Evolutionary conservation across 495 filamentous ascomycete species (phyloP).

Genomic region (Penicillium steckii): DNA sequence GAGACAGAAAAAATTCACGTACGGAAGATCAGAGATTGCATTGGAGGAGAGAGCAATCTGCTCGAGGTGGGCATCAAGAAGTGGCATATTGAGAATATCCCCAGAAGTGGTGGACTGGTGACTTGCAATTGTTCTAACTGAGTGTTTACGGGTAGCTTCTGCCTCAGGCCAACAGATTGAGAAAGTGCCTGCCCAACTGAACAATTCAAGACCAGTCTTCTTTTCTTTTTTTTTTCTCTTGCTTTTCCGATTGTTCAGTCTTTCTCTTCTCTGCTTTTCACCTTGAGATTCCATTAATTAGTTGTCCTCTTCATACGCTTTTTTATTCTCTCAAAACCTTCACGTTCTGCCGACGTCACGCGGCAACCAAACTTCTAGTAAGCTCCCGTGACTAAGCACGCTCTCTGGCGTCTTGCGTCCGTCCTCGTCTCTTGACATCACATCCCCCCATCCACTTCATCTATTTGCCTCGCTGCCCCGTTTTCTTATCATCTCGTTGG

Average conservation of each 20-base stretch:
- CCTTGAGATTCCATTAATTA: too few relatives aligned
- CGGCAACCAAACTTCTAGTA: conserved; percentile 15
- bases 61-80: conserved; percentile 82
- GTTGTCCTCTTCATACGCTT: conserved; percentile 1
- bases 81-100: conserved; percentile 64
- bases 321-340: neutral
- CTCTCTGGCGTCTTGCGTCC: conserved; percentile 36
- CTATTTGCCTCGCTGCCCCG: conserved; percentile 25
- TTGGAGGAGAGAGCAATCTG: conserved; percentile 82
- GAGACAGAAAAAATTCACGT: conserved; percentile 24
- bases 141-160: conserved; percentile 9
- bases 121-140: too few relatives aligned
- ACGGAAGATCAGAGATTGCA: conserved; percentile 84
- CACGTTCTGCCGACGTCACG: neutral
- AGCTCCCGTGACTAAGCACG: conserved; percentile 45
- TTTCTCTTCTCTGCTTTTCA: neutral
- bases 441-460: conserved; percentile 44
- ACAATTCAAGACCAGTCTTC: neutral
- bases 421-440: conserved; percentile 49
- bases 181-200: neutral
- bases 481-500: conserved; percentile 23
- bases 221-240: neutral
- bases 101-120: too few relatives aligned
- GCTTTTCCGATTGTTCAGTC: too few relatives aligned
- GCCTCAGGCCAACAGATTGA: conserved; percentile 11